A percentile compares a stretch with the other conserved stretches of the same genome.
Conservation (phyloP, 139 green algal species). For the Chlorella sp. region DNA sequence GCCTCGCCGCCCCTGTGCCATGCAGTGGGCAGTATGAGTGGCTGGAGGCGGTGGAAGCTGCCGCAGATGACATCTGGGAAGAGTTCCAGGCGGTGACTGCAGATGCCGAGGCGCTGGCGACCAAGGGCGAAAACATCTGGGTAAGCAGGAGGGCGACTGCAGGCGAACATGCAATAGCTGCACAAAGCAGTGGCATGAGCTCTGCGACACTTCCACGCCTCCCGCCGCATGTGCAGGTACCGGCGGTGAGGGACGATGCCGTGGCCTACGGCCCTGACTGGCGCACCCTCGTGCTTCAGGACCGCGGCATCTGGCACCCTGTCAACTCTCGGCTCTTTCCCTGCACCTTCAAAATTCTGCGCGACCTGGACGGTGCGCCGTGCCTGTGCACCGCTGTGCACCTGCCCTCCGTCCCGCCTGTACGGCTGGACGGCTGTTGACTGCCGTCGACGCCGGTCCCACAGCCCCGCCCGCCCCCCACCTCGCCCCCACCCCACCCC, state of each 20-base stretch:
- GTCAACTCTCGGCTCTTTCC: conserved; percentile 48
- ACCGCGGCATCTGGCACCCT: conserved; percentile 43
- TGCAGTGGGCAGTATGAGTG: conserved; percentile 23
- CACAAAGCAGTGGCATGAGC: no score
- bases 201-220: no score
- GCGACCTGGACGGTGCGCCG: conserved; percentile 34
- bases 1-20: no score
- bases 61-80: not conserved
- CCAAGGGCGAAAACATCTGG: conserved; percentile 44
- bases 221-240: no score
- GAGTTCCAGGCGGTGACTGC: conserved; percentile 33
- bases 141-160: no score
- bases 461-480: not conserved
- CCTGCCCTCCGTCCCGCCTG: not conserved
- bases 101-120: conserved; percentile 26
- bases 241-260: conserved; percentile 44
- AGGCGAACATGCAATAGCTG: no score
- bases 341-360: conserved; percentile 39
- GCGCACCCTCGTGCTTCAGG: conserved; percentile 61
- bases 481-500: no score
- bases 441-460: not conserved
- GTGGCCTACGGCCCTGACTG: conserved; percentile 52
- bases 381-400: no score
- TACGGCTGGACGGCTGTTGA: not conserved
- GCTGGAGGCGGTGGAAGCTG: conserved; percentile 25